Evolutionary conservation across 805 yeast species (phyloP), one percentile per base, ranked within the genome.

Genomic region (Maudiozyma pseudohumilis): DNA sequence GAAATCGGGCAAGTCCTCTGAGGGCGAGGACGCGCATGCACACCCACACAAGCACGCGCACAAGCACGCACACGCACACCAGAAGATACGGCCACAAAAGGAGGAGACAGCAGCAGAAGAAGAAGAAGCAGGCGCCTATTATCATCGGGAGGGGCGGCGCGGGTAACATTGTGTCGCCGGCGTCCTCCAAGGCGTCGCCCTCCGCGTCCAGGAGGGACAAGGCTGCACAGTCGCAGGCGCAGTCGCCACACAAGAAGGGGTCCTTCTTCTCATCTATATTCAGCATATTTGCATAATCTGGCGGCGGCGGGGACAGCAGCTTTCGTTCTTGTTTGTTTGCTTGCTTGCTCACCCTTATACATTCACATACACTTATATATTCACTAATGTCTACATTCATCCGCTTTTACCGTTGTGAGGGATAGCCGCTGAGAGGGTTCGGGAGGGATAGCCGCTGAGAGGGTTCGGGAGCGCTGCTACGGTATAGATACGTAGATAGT

Each of bases 61-160:
- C 6, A 17, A 26, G 6, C n/a, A n/a, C n/a, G n/a, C 5, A 15
- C 31, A 21, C 9, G 6, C 11, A 15, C 17, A 29, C 6, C 6
- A 15, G 7, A 23, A 32, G 28, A 12, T 7, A 20, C 22, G 15
- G 28, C 9, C 16, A 32, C 21, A 21, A 19, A n/a, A n/a, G n/a
- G n/a, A n/a, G n/a, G n/a, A n/a, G n/a, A n/a, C n/a, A n/a, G n/a
- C 29, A 10, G 2, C 29, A 29, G 19, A 29, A 27, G 10, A 20
- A 24, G 19, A 31, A 35, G 17, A 23, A 27, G 18, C 26, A 31
- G 15, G 29, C 16, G 5, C 34, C 37, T 15, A 46, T 58, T 16
- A 50, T 46, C 6, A 52, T 58, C 11, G 63, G 63, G 4, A 46
- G 63, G 39, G 63, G 63, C 17, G 63, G 63, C 20, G 63, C 61